Base-by-base conservation (phyloP, 2,329 filamentous ascomycete species). In the Phialemoniopsis sp. region DNA sequence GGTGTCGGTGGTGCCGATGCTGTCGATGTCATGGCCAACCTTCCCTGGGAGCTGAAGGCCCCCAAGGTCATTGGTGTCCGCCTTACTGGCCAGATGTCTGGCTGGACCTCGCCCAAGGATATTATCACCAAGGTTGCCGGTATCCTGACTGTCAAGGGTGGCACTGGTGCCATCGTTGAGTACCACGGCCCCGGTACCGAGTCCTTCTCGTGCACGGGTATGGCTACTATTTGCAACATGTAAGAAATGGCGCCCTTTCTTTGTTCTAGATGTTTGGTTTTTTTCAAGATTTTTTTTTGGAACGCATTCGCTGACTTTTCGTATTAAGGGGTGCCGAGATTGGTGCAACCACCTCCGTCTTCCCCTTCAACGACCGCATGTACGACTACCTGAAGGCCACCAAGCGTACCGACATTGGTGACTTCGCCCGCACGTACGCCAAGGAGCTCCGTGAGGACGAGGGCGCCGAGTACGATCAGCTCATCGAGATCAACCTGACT, bases 301-400 rank as follows among this genome's bases (percentile, higher is more conserved):
- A 34, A 29, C n/a, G n/a, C 4, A 17, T 30, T 37, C 17, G 13
- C 18, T 45, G 28, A 35, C 34, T n/a, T 17, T 13, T 37, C 19
- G 16, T 28, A 35, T 48, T 45, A 44, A 9, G 13, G 39, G 47
- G 71, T 58, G 81, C 83, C 52, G 82, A 87, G 56, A 86, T 87
- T 49, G 85, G 86, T 57, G 85, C 90, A 43, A 97, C 91, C 15
- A 96, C 91, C 39, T 94, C 89, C 13, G 60, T 97, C 33, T 98
- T 98, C 85, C 89, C 90, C 53, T 98, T 95, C 82, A 95, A 94
- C 73, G 87, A 96, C 66, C 82, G 87, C 61, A 95, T 95, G 90
- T 87, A 95, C 76, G 87, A 96, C 62, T 98, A 97, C 73, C 81
- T 98, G 32, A 73, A 73, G 33, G 88, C 89, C 32, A 98, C 93